phyloP scores from a whole-genome alignment of 805 yeast genomes.

The Brettanomyces anomalus region DNA sequence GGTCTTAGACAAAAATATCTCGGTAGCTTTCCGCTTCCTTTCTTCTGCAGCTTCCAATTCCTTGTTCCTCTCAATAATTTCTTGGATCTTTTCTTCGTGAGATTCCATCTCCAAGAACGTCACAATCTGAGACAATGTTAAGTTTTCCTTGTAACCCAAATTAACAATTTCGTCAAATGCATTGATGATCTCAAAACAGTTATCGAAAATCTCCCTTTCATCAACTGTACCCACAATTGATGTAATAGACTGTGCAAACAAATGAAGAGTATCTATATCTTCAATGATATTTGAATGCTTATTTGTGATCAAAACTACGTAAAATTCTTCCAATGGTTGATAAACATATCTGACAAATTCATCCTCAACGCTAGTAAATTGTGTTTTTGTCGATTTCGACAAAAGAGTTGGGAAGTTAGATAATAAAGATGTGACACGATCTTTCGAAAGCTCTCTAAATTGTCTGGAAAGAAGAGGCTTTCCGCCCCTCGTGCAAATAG shows the following conservation, averaged over 20 bases:
- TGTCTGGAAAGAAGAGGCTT: slow-evolving; percentile 89
- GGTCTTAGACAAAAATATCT: slow-evolving; percentile 48
- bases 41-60: slow-evolving; percentile 96
- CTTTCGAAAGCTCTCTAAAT: slow-evolving; percentile 75
- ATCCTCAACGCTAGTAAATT: slow-evolving; percentile 91
- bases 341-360: slow-evolving; percentile 87
- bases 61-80: slow-evolving; percentile 92
- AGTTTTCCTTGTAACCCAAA: slow-evolving; percentile 83
- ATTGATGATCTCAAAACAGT: slow-evolving; percentile 80
- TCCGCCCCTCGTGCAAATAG: slow-evolving; percentile 90
- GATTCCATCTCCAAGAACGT: slow-evolving; percentile 95
- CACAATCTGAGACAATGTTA: slow-evolving; percentile 71
- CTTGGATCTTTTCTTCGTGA: slow-evolving; percentile 97
- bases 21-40: slow-evolving; percentile 90
- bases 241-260: slow-evolving; percentile 76
- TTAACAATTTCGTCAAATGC: slow-evolving; percentile 92
- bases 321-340: slow-evolving; percentile 91
- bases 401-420: slow-evolving; percentile 80
- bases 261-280: slow-evolving; percentile 85
- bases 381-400: slow-evolving; percentile 54
- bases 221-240: slow-evolving; percentile 62
- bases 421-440: slow-evolving; percentile 76
- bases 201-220: slow-evolving; percentile 73
- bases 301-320: slow-evolving; percentile 85
- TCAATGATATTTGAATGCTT: slow-evolving; percentile 86